Conservation (phyloP, 2,329 filamentous ascomycete genomes). For the Stagonosporopsis vannaccii region DNA sequence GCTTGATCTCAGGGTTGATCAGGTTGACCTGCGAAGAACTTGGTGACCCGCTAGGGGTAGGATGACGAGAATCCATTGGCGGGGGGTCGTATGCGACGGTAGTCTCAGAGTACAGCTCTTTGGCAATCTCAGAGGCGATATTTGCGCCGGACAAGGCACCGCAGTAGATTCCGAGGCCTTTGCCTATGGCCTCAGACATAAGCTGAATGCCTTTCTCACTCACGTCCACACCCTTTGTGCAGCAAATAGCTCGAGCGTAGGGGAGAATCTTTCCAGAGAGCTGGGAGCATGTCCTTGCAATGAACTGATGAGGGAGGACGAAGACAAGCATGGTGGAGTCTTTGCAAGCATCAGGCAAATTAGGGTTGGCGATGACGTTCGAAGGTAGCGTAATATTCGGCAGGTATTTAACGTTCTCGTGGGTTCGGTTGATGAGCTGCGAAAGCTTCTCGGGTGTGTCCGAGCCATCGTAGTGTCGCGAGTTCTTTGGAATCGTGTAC, state of each 20-base stretch:
- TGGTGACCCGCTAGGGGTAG: slow-evolving; percentile 64
- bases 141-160: slow-evolving; percentile 95
- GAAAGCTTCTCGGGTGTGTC: slow-evolving; percentile 84
- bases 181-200: slow-evolving; percentile 94
- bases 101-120: slow-evolving; percentile 96
- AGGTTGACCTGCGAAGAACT: slow-evolving; percentile 59
- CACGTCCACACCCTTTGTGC: slow-evolving; percentile 97
- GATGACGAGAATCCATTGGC: slow-evolving; percentile 80
- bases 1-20: slow-evolving; percentile 59
- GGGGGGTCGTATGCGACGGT: slow-evolving; percentile 97
- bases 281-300: slow-evolving; percentile 82
- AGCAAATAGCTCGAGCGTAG: slow-evolving; percentile 91
- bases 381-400: slow-evolving; percentile 82
- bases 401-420: slow-evolving; percentile 98
- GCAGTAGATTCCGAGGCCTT: slow-evolving; percentile 92
- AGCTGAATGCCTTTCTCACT: slow-evolving; percentile 83
- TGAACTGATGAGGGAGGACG: slow-evolving; percentile 97
- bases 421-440: slow-evolving; percentile 83
- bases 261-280: slow-evolving; percentile 89
- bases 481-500: slow-evolving; percentile 74
- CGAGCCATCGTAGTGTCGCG: slow-evolving; percentile 73
- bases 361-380: slow-evolving; percentile 86
- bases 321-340: slow-evolving; percentile 91
- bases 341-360: slow-evolving; percentile 78
- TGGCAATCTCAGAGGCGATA: slow-evolving; percentile 92